A percentile compares a stretch with the other conserved stretches of the same genome.
These are phyloP conservation scores for Colletotrichum liriopes DNA, from an alignment of 2,329 filamentous ascomycete genomes.

Conservation along the genomic window DNA sequence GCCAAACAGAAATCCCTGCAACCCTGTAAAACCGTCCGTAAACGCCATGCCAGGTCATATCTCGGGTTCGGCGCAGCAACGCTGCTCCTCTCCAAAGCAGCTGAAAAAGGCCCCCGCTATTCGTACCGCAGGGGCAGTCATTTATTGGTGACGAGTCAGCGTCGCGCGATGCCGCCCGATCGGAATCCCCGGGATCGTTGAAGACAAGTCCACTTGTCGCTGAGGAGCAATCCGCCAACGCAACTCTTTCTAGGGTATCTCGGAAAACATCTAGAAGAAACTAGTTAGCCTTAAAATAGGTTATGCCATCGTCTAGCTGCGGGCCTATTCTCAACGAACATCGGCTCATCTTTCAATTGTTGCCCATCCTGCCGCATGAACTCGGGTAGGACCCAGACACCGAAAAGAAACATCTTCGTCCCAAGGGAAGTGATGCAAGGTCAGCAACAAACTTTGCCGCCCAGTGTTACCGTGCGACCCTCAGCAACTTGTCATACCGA, in stretches of 20 bases:
- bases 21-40: not conserved
- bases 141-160: slow-evolving; percentile 12
- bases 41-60: slow-evolving; percentile 17
- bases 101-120: not conserved
- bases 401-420: not conserved
- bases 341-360: not conserved
- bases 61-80: slow-evolving; percentile 2
- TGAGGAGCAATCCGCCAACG: not conserved
- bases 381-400: not conserved
- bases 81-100: slow-evolving; percentile 1
- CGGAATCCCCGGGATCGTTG: not conserved
- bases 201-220: not conserved
- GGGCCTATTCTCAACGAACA: not conserved
- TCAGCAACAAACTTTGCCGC: slow-evolving; percentile 8
- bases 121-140: not conserved
- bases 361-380: not conserved
- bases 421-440: slow-evolving; percentile 15
- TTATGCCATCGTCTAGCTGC: not conserved
- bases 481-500: slow-evolving; percentile 6
- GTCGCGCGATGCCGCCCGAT: not conserved
- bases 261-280: slow-evolving; percentile 2
- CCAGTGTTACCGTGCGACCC: slow-evolving; percentile 6
- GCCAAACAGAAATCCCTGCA: not conserved
- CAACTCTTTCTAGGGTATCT: not conserved
- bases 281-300: slow-evolving; percentile 3